phyloP scores from a whole-genome alignment of 2,329 filamentous ascomycete species.

The Juglanconis oblonga region DNA sequence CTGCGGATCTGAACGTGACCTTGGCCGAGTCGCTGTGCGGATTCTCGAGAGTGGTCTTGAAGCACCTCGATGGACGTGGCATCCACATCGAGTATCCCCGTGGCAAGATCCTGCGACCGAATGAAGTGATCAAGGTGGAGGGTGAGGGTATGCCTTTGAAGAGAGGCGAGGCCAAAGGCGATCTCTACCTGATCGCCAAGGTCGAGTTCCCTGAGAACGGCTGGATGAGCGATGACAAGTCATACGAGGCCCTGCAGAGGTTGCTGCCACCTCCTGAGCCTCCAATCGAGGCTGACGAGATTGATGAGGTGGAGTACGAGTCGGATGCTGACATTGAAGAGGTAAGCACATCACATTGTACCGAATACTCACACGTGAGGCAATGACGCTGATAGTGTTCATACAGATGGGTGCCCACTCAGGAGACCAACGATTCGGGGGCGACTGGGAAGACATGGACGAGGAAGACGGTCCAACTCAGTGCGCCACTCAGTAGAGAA shows the following conservation, averaged over 20 bases:
- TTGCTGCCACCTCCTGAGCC: constrained; percentile 66
- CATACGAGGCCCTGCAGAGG: constrained; percentile 68
- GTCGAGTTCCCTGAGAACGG: constrained; percentile 85
- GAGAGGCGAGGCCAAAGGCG: constrained; percentile 77
- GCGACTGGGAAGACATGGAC: constrained; percentile 70
- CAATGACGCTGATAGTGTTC: constrained; percentile 10
- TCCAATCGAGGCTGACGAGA: constrained; percentile 65
- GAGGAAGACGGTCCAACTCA: constrained; percentile 65
- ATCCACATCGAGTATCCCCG: constrained; percentile 77
- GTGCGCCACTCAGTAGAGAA: constrained; percentile 67
- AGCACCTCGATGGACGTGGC: constrained; percentile 89
- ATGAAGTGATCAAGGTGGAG: constrained; percentile 77
- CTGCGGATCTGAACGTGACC: constrained; percentile 75
- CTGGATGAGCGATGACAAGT: constrained; percentile 72
- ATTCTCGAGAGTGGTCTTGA: constrained; percentile 86
- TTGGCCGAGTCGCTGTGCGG: constrained; percentile 82
- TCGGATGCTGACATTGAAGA: constrained; percentile 80
- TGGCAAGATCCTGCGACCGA: constrained; percentile 79
- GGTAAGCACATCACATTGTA: constrained; percentile 38
- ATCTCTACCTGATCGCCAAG: constrained; percentile 82
- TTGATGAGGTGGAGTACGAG: constrained; percentile 87
- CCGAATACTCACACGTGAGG: too few species aligned
- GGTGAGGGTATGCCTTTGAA: constrained; percentile 96
- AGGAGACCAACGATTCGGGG: constrained; percentile 63
- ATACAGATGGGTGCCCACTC: constrained; percentile 67